Base-by-base conservation (phyloP, 192 early-diverging fungal genomes). In the Coemansia biformis region DNA sequence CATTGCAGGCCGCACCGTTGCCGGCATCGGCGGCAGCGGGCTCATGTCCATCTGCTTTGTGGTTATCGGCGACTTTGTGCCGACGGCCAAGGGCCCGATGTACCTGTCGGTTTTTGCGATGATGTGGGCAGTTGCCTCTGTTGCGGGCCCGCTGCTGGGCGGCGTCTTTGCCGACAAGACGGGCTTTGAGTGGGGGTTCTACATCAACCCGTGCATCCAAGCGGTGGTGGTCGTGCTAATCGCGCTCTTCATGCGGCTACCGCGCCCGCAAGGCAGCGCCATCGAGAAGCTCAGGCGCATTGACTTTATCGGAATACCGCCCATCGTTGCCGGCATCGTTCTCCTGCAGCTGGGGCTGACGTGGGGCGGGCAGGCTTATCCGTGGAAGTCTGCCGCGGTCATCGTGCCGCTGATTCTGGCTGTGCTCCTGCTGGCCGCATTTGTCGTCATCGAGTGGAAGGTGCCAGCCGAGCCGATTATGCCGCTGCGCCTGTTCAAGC, bases 1-100 rank as follows among this genome's bases (percentile, higher is more conserved):
- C 22, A 90, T 88, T 47, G 63, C 79, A n/a, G 81, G 77, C 17
- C 82, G 88, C 23, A 74, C 74, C 5, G 49, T 87, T 50, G 73
- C 78, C 30, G 87, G 87, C 22, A 14, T 86, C 0, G 87, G 87
- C 30, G 86, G 79, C 14, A 84, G 82, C 42, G 83, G 82, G 8
- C 51, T 87, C 19, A 77, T 86, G 54, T 78, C 79, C 15, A 37
- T 81, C 43, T 59, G 73, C 24, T 78, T 80, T 43, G 77, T 87
- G 17, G 78, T 87, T 29, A 63, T 89, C n/a, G 66, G 80, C 17
- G 87, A 89, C 42, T 72, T 87, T 47, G 62, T 76, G 15, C 66
- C 77, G 13, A 59, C 78, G 15, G 63, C 78, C 43, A 58, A 80
- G 48, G 76, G 83, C 21, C 77, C 81, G 8, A 67, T 79, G 51